Evolutionary conservation across 805 yeast species (phyloP).

Genomic region (Candida krabiensis): DNA sequence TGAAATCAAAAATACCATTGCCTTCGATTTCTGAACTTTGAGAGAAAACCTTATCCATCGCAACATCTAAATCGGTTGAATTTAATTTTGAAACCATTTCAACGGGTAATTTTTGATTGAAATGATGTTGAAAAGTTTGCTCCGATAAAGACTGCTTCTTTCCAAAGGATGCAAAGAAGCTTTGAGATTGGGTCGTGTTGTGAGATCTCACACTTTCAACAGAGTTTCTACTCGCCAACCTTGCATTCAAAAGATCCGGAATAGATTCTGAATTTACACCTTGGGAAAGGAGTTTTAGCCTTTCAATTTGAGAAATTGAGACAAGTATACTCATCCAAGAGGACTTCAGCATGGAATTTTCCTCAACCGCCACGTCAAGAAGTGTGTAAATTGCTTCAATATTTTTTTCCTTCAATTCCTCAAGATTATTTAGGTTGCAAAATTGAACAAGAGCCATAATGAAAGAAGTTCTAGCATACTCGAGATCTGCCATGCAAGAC

Average conservation of each 20-base stretch:
- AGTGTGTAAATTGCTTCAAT: constrained; percentile 75
- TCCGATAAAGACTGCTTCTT: constrained; percentile 57
- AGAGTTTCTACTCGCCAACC: constrained; percentile 56
- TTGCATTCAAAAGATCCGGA: constrained; percentile 83
- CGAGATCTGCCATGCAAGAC: constrained; percentile 79
- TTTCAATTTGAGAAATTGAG: constrained; percentile 86
- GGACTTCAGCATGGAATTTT: constrained; percentile 69
- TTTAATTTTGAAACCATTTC: constrained; percentile 57
- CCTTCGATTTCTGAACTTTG: constrained; percentile 79
- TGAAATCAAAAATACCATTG: constrained; percentile 82
- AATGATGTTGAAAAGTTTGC: constrained; percentile 66
- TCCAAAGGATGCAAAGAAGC: constrained; percentile 57
- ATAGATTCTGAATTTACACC: constrained; percentile 82
- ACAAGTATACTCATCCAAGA: constrained; percentile 87
- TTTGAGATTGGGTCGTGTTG: constrained; percentile 31
- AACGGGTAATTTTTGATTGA: constrained; percentile 64
- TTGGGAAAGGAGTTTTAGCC: constrained; percentile 82
- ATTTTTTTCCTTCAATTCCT: constrained; percentile 76
- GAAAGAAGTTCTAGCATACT: constrained; percentile 84
- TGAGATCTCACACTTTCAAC: constrained; percentile 51
- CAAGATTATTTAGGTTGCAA: constrained; percentile 73
- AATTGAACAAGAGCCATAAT: constrained; percentile 88
- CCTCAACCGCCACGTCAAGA: constrained; percentile 72
- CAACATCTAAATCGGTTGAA: constrained; percentile 69
- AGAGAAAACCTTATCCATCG: constrained; percentile 84